Percentiles rank a stretch among this genome's conserved stretches.
Evolutionary conservation across 176 grass and related monocot species (phyloP).

Genomic region (Zoysia japonica): DNA sequence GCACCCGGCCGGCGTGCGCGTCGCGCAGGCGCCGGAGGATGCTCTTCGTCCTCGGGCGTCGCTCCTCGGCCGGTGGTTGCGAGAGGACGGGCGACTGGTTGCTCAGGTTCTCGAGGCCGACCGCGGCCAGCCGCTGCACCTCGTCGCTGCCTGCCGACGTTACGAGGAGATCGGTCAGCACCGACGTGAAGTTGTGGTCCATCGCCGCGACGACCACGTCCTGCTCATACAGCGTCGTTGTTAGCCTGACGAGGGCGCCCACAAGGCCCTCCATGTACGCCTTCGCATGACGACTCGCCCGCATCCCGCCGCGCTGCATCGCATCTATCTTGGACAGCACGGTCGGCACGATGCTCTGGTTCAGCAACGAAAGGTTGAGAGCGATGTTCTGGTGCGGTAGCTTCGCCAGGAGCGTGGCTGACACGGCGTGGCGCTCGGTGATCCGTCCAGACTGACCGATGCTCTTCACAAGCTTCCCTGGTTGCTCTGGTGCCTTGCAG

Average conservation of each 20-base stretch:
- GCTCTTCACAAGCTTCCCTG: constrained; percentile 57
- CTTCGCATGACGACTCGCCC: constrained; percentile 56
- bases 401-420: constrained; percentile 59
- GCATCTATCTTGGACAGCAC: constrained; percentile 68
- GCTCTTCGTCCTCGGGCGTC: constrained; percentile 46
- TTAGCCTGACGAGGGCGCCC: constrained; percentile 65
- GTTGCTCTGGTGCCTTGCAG: constrained; percentile 65
- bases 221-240: constrained; percentile 60
- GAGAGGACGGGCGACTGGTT: constrained; percentile 56
- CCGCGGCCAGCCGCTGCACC: constrained; percentile 72
- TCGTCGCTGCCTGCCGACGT: constrained; percentile 60
- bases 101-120: constrained; percentile 76
- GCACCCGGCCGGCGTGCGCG: constrained; percentile 33
- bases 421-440: constrained; percentile 65
- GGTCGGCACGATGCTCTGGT: constrained; percentile 37
- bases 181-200: constrained; percentile 57
- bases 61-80: constrained; percentile 38
- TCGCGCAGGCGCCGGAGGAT: constrained; percentile 55
- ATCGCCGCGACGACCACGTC: constrained; percentile 63
- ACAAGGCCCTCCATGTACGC: constrained; percentile 73
- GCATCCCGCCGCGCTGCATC: constrained; percentile 60
- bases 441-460: constrained; percentile 45
- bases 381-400: constrained; percentile 65
- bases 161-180: constrained; percentile 65
- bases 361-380: constrained; percentile 69